A percentile compares a stretch with the other conserved stretches of the same genome.
Conservation (phyloP, 2,329 filamentous ascomycete genomes). For the Hymenoscyphus occultus region DNA sequence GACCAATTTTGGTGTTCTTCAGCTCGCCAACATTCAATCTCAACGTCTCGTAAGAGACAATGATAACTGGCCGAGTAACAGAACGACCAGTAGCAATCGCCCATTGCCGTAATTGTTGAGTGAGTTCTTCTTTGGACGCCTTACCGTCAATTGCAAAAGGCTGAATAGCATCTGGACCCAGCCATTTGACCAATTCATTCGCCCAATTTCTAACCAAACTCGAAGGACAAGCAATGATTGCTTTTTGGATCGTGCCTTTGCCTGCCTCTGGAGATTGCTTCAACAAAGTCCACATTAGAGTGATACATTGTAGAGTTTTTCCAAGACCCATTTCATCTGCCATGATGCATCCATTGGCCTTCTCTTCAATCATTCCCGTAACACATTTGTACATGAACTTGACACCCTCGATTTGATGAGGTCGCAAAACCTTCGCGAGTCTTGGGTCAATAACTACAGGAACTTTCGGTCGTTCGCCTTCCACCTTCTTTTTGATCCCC, state of each 20-base stretch:
- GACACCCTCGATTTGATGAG: constrained; percentile 96
- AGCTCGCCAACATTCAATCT: constrained; percentile 88
- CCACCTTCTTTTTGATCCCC: constrained; percentile 87
- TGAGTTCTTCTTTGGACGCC: constrained; percentile 89
- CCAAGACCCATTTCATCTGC: constrained; percentile 98
- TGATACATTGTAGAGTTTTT: constrained; percentile 96
- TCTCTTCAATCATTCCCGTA: constrained; percentile 90
- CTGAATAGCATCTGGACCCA: constrained; percentile 83
- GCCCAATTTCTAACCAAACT: constrained; percentile 98
- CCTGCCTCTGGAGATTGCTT: constrained; percentile 97
- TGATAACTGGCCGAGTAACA: constrained; percentile 88
- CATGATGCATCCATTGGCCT: constrained; percentile 98
- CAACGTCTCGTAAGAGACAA: constrained; percentile 96
- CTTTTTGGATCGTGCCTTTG: constrained; percentile 90
- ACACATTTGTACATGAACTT: constrained; percentile 96
- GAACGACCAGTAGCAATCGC: constrained; percentile 85
- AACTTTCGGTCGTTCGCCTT: constrained; percentile 77
- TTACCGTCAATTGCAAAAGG: constrained; percentile 98
- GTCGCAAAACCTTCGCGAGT: constrained; percentile 83
- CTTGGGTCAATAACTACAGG: constrained; percentile 94
- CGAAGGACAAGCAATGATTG: constrained; percentile 93
- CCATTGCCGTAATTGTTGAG: constrained; percentile 89
- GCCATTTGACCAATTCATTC: constrained; percentile 95
- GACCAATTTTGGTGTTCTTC: constrained; percentile 82
- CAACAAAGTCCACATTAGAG: constrained; percentile 91